Conservation (phyloP, 306 rosid genomes). For the Fragaria ananassa region DNA sequence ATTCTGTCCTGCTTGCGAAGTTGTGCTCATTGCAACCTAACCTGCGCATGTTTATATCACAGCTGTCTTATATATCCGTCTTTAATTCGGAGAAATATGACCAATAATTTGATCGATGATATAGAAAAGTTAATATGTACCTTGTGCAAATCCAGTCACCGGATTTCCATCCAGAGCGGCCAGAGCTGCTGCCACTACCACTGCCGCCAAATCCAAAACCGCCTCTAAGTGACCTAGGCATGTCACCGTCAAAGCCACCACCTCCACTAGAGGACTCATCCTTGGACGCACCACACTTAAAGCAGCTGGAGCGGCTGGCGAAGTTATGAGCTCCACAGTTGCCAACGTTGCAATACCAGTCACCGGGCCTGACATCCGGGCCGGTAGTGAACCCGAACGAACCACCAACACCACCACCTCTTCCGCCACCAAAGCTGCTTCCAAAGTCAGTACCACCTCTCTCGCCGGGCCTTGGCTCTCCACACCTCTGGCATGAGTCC, state of each 20-base stretch:
- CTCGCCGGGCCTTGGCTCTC: constrained; percentile 42
- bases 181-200: constrained; percentile 33
- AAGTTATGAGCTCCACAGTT: constrained; percentile 91
- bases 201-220: constrained; percentile 32
- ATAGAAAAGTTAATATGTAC: constrained; percentile 23
- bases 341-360: constrained; percentile 77
- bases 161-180: constrained; percentile 82
- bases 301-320: constrained; percentile 89
- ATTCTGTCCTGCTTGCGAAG: constrained; percentile 78
- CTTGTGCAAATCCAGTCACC: constrained; percentile 93
- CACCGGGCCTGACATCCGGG: constrained; percentile 86
- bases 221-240: constrained; percentile 43
- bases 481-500: constrained; percentile 80
- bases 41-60: constrained; percentile 29
- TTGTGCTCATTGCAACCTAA: constrained; percentile 90
- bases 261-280: constrained; percentile 45
- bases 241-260: constrained; percentile 41
- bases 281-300: constrained; percentile 81
- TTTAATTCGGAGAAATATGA: too few species aligned
- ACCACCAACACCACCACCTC: constrained; percentile 40
- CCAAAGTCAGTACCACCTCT: constrained; percentile 29
- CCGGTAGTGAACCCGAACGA: constrained; percentile 69
- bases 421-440: constrained; percentile 32
- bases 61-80: too few species aligned
- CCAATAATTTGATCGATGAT: not conserved